phyloP scores from a whole-genome alignment of 2,329 filamentous ascomycete species.

The Trichophyton schoenleinii region DNA sequence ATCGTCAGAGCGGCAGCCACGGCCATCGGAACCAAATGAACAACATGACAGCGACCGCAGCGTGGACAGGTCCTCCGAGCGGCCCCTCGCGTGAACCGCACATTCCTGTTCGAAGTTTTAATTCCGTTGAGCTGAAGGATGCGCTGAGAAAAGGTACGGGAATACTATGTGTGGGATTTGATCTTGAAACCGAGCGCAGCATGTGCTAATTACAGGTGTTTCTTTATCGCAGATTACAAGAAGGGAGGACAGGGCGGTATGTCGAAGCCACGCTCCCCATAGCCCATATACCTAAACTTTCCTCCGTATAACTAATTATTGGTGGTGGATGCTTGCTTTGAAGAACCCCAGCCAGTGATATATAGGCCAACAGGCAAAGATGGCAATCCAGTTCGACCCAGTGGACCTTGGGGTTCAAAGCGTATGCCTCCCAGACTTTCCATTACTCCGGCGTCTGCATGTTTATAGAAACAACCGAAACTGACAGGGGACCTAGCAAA shows the following conservation, averaged over 20 bases:
- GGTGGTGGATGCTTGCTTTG: not conserved
- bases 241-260: conserved; percentile 18
- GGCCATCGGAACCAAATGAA: conserved; percentile 18
- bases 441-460: not conserved
- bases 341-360: conserved; percentile 14
- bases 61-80: conserved; percentile 18
- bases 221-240: not conserved
- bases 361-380: conserved; percentile 27
- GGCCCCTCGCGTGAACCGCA: conserved; percentile 27
- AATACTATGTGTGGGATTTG: not conserved
- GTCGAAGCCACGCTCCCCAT: not conserved
- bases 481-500: conserved; percentile 26
- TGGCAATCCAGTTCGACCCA: conserved; percentile 25
- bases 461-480: conserved; percentile 7
- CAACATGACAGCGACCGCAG: conserved; percentile 14
- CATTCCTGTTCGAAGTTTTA: conserved; percentile 33
- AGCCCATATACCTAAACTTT: not conserved
- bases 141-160: conserved; percentile 29
- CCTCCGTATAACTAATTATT: not conserved
- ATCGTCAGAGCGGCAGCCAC: conserved; percentile 22
- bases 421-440: conserved; percentile 20
- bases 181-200: not conserved
- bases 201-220: not conserved
- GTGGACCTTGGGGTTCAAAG: conserved; percentile 34
- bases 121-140: conserved; percentile 31